Conservation (phyloP, 1,284 basidiomycete species). For the Leccinum pachyderme region DNA sequence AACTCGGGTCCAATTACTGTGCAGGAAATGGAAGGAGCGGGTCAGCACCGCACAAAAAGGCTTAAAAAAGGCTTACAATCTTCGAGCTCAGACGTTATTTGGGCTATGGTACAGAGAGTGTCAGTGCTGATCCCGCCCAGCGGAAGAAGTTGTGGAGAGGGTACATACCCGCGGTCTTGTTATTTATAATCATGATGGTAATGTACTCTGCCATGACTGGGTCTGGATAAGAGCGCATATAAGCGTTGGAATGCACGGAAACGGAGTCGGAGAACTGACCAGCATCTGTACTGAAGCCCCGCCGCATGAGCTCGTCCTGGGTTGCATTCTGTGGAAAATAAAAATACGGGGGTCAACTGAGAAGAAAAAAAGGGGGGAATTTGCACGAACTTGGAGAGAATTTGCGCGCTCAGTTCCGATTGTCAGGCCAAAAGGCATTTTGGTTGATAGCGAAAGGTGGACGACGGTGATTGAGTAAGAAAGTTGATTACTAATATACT, state of each 20-base stretch:
- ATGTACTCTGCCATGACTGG: constrained; percentile 91
- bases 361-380: neutral
- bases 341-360: constrained; percentile 16
- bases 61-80: constrained; percentile 56
- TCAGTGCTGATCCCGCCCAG: neutral
- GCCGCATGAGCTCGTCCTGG: constrained; percentile 75
- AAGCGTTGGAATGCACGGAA: constrained; percentile 1
- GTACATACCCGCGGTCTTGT: constrained; percentile 75
- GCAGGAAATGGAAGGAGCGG: neutral
- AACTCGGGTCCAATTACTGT: constrained; percentile 79
- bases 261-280: constrained; percentile 45
- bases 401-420: constrained; percentile 78
- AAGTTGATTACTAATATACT: constrained; percentile 30
- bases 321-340: constrained; percentile 61
- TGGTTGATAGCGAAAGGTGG: constrained; percentile 16
- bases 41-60: constrained; percentile 20
- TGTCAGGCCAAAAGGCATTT: constrained; percentile 73
- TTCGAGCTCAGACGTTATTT: constrained; percentile 79
- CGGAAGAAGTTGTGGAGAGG: neutral
- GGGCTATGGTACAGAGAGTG: constrained; percentile 46
- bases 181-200: constrained; percentile 89
- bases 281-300: constrained; percentile 74
- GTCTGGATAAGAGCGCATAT: constrained; percentile 43
- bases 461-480: constrained; percentile 33
- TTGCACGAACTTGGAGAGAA: constrained; percentile 59